Conservation (phyloP, 148 eudicot species). For the Rhododendron henanense region DNA sequence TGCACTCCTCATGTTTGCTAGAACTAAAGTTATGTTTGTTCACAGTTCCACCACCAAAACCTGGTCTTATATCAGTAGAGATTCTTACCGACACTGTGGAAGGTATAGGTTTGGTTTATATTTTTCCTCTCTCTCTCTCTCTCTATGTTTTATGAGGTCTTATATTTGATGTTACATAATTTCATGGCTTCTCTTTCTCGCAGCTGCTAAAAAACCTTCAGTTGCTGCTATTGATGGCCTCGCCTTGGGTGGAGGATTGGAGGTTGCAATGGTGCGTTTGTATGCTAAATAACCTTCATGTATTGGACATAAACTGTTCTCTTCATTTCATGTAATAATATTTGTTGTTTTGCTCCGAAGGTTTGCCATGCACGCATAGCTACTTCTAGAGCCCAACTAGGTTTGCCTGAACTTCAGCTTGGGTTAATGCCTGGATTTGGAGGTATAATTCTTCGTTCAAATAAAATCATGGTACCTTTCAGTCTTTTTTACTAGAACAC, state of each 20-base stretch:
- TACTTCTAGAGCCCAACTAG: slow-evolving; percentile 84
- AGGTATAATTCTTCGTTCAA: slow-evolving; percentile 45
- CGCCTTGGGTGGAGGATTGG: slow-evolving; percentile 94
- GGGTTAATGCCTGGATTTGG: slow-evolving; percentile 96
- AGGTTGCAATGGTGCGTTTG: slow-evolving; percentile 88
- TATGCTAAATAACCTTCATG: background rate
- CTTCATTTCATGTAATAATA: background rate
- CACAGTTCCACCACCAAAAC: slow-evolving; percentile 59
- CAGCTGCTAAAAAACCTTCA: slow-evolving; percentile 86
- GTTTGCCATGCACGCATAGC: slow-evolving; percentile 94
- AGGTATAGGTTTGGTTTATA: slow-evolving; percentile 33
- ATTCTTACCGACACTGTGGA: slow-evolving; percentile 78
- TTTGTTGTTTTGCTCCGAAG: slow-evolving; percentile 25
- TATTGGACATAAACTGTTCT: background rate
- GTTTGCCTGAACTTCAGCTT: slow-evolving; percentile 95
- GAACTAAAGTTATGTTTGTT: slow-evolving; percentile 12
- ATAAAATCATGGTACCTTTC: background rate
- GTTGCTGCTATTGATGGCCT: slow-evolving; percentile 97
- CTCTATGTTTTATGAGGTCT: background rate
- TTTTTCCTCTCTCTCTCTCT: background rate
- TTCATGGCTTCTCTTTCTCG: background rate
- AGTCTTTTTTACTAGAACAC: background rate
- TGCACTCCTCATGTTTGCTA: background rate
- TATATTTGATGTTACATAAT: background rate
- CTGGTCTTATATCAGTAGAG: slow-evolving; percentile 78